Evolutionary conservation across 495 filamentous ascomycete genomes (phyloP).

Genomic region (Neurospora sp.): DNA sequence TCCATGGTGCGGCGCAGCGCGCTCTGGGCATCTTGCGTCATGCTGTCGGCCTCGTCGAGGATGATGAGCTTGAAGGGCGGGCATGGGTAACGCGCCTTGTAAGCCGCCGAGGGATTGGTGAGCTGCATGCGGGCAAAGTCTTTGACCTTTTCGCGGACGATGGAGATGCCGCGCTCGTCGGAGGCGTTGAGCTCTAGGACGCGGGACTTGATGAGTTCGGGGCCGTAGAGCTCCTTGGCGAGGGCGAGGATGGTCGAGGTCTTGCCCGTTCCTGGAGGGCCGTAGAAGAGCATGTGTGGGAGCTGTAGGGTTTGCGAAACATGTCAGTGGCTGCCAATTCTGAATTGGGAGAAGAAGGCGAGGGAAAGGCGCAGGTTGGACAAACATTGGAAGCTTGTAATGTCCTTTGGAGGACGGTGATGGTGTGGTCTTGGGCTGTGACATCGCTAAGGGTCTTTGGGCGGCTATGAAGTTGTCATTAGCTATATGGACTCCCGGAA

Average conservation of each 20-base stretch:
- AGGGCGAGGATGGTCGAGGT: slow-evolving; percentile 96
- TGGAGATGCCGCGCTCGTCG: slow-evolving; percentile 93
- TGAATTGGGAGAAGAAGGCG: neutral
- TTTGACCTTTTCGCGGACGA: slow-evolving; percentile 97
- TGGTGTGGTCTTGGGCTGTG: slow-evolving; percentile 94
- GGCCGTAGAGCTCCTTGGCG: slow-evolving; percentile 94
- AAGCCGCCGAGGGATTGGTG: slow-evolving; percentile 59
- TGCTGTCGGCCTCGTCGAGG: slow-evolving; percentile 93
- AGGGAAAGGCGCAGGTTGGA: neutral
- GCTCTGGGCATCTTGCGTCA: slow-evolving; percentile 97
- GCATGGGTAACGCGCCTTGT: slow-evolving; percentile 74
- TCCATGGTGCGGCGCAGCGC: slow-evolving; percentile 94
- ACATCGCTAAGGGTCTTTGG: slow-evolving; percentile 92
- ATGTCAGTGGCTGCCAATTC: neutral
- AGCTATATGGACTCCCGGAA: neutral
- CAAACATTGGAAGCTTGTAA: slow-evolving; percentile 86
- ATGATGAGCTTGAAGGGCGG: slow-evolving; percentile 98
- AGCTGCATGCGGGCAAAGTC: slow-evolving; percentile 94
- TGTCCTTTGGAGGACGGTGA: slow-evolving; percentile 81
- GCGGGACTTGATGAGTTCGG: slow-evolving; percentile 83
- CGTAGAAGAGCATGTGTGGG: slow-evolving; percentile 99
- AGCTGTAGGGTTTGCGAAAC: slow-evolving; percentile 43
- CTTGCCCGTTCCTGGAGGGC: slow-evolving; percentile 94
- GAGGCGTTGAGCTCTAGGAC: slow-evolving; percentile 98
- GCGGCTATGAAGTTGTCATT: slow-evolving; percentile 47